Percentiles rank a stretch among this genome's conserved stretches.
Evolutionary conservation across 495 filamentous ascomycete genomes (phyloP).

Genomic region (Neurospora africana): DNA sequence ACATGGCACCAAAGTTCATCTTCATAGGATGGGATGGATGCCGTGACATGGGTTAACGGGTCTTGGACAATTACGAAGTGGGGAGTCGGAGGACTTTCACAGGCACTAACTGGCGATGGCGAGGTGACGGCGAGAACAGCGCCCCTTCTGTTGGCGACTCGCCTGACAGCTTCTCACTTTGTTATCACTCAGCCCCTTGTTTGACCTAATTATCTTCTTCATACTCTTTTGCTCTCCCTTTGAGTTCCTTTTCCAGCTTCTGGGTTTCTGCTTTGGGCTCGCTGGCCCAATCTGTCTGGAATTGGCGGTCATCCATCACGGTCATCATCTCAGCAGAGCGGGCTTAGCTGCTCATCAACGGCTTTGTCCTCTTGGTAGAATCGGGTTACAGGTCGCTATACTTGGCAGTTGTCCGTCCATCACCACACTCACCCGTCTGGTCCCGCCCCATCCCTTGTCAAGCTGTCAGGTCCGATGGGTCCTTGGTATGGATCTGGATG

Average conservation of each 20-base stretch:
- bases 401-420: not conserved
- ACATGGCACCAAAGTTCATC: not conserved
- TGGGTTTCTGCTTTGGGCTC: not conserved
- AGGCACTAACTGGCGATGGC: constrained; percentile 14
- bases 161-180: not conserved
- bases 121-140: constrained; percentile 15
- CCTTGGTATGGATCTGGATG: not conserved
- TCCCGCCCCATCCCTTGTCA: not conserved
- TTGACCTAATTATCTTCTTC: not conserved
- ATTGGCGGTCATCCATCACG: not conserved
- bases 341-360: not conserved
- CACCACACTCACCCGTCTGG: not conserved
- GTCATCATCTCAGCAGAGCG: not conserved
- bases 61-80: constrained; percentile 21
- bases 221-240: not conserved
- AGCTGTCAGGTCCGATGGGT: not conserved
- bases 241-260: not conserved
- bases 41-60: constrained; percentile 4
- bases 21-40: not conserved
- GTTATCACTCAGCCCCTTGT: not conserved
- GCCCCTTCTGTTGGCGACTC: constrained; percentile 7
- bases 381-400: not conserved
- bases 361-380: not conserved
- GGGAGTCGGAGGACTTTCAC: constrained; percentile 7
- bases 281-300: not conserved